Conservation (phyloP, 1,284 basidiomycete species). For the Flammula alnicola region DNA sequence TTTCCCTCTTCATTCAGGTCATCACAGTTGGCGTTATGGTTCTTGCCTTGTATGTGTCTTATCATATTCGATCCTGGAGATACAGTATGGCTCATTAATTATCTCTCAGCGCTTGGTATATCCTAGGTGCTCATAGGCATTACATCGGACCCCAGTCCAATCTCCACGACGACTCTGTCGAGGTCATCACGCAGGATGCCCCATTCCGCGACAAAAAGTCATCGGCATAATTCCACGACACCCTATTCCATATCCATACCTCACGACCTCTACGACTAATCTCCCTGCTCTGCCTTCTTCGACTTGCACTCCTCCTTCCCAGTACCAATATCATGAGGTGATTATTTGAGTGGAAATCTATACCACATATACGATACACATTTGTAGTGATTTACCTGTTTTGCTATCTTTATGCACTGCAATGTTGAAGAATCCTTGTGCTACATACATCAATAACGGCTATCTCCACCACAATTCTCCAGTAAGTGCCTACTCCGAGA, state of each 20-base stretch:
- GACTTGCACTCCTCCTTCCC: background rate
- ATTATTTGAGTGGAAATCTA: too few relatives aligned
- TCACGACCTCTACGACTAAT: background rate
- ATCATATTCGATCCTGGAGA: conserved; percentile 1
- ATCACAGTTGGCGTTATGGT: conserved; percentile 52
- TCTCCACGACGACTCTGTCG: conserved; percentile 31
- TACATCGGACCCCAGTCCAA: conserved; percentile 54
- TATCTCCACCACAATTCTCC: too few relatives aligned
- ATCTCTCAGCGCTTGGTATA: conserved; percentile 43
- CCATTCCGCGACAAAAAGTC: conserved; percentile 14
- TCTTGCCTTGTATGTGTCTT: conserved; percentile 43
- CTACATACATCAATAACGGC: too few relatives aligned
- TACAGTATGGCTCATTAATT: conserved; percentile 10
- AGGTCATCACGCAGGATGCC: conserved; percentile 22
- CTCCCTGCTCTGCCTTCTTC: background rate
- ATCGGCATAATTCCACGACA: conserved; percentile 4
- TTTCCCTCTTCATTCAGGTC: conserved; percentile 41
- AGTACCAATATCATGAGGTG: too few relatives aligned
- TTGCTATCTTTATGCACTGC: too few relatives aligned
- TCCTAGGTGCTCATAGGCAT: conserved; percentile 48
- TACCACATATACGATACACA: too few relatives aligned
- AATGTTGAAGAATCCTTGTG: too few relatives aligned
- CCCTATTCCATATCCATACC: background rate
- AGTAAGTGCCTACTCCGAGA: too few relatives aligned
- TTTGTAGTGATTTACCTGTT: too few relatives aligned